Conservation (phyloP, 2,329 filamentous ascomycete genomes). For the Aspergillus sp. region DNA sequence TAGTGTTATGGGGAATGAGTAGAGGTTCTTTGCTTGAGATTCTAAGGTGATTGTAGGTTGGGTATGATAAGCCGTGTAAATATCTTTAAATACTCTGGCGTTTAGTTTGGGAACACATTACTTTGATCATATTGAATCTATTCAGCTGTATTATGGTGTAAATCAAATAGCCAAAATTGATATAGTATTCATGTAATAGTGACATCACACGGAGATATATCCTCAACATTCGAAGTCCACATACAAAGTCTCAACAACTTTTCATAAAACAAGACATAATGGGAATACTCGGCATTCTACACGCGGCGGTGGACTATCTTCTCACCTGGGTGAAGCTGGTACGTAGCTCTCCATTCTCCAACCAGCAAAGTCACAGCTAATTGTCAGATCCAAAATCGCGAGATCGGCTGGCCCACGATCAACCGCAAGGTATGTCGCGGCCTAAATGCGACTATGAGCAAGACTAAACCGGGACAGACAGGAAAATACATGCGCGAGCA, state of each 20-base stretch:
- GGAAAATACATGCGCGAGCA: conserved; percentile 40
- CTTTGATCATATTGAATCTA: neutral
- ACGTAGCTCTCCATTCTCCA: neutral
- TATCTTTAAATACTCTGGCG: too few relatives aligned
- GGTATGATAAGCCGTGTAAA: neutral
- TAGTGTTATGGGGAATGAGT: neutral
- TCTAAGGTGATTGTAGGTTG: neutral
- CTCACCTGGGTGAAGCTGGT: conserved; percentile 10
- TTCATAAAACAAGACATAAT: neutral
- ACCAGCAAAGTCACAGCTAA: neutral
- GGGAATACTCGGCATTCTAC: neutral
- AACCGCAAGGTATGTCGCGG: conserved; percentile 20
- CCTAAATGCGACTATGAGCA: neutral
- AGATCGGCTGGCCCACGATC: conserved; percentile 33
- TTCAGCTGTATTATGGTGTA: neutral
- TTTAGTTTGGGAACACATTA: too few relatives aligned
- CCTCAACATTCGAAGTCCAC: neutral
- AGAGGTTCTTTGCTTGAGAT: neutral
- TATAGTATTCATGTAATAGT: neutral
- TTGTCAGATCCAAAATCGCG: conserved; percentile 25
- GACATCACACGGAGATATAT: neutral
- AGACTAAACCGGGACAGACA: conserved; percentile 20
- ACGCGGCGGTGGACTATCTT: conserved; percentile 5
- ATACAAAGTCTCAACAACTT: neutral
- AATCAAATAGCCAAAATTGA: neutral